Percentiles rank a stretch among this genome's conserved stretches.
Conservation (phyloP, 352 stramenopile genomes). For the Globisporangium paddicum region DNA sequence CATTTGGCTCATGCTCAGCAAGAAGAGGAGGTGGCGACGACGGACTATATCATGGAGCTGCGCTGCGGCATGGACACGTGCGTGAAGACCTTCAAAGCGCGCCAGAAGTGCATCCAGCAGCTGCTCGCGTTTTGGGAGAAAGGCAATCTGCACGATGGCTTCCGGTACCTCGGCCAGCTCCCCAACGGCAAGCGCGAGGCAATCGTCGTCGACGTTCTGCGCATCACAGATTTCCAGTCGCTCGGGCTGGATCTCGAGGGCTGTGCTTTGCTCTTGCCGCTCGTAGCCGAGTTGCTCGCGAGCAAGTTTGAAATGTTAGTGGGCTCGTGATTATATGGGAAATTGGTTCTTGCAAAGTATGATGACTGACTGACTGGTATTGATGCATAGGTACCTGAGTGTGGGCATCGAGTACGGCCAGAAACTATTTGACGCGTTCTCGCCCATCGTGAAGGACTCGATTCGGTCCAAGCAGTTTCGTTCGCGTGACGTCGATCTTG, state of each 20-base stretch:
- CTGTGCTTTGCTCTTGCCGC: slow-evolving; percentile 68
- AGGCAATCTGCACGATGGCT: slow-evolving; percentile 56
- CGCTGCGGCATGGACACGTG: slow-evolving; percentile 82
- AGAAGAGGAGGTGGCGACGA: slow-evolving; percentile 29
- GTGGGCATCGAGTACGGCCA: slow-evolving; percentile 54
- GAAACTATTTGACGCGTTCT: slow-evolving; percentile 71
- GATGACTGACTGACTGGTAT: not conserved
- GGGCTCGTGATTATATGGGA: not conserved
- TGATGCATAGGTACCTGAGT: slow-evolving; percentile 40
- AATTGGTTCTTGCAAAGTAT: not conserved
- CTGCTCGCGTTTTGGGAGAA: slow-evolving; percentile 68
- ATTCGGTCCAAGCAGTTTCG: slow-evolving; percentile 42
- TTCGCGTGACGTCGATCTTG: slow-evolving; percentile 60
- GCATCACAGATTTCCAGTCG: slow-evolving; percentile 51
- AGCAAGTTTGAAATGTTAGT: slow-evolving; percentile 68
- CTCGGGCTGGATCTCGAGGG: slow-evolving; percentile 70
- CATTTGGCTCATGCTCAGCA: not conserved
- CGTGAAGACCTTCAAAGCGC: slow-evolving; percentile 60
- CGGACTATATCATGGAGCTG: slow-evolving; percentile 79
- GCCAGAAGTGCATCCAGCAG: slow-evolving; percentile 70
- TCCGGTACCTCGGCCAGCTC: slow-evolving; percentile 62
- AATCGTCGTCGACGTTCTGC: slow-evolving; percentile 66
- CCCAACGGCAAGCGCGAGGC: slow-evolving; percentile 68
- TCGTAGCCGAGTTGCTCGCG: slow-evolving; percentile 60
- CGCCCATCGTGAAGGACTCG: slow-evolving; percentile 61